Evolutionary conservation across 805 yeast genomes (phyloP), one percentile per base, ranked within the genome.

Genomic region (Lachancea mirantina): DNA sequence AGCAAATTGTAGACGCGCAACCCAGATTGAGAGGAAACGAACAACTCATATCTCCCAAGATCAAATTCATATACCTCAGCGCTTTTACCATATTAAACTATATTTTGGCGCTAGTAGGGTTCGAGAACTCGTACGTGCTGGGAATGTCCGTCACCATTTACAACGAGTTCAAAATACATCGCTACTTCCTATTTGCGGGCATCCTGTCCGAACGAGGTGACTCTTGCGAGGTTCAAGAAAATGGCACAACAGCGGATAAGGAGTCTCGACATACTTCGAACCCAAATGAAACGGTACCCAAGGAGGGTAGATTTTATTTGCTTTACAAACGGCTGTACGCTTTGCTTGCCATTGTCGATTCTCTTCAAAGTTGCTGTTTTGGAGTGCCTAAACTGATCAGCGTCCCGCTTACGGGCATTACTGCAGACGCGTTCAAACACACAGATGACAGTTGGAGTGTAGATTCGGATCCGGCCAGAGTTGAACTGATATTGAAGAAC

Each of bases 51-150:
- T 49, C 61, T 3, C 48, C 47, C n/a, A 55, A 57, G 34, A 41
- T 55, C 6, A 50, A 50, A 21, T 41, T 59, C 8, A 42, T 67
- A 8, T 64, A 65, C 27, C 45, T 64, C 6, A 46, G 62, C 2
- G 55, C 70, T 0, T 52, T 72, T 34, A 55, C 62, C 0, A 44
- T 70, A 7, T 47, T 76, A 19, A 78, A 78, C 46, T 80, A 76
- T 46, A 57, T 74, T 7, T 65, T 77, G 7, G 57, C 76, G 2
- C 58, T 77, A 24, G 69, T 76, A 15, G 87, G 88, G 0, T 73
- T 71, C 32, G 64, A 68, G 21, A 75, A 72, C 46, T 72, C 82
- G 5, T 57, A 75, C 23, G 76, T 78, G 1, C 61, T 80, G 18
- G 66, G 75, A 3, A 59, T 69, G 36, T 62, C 79, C 1, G 63